These are phyloP conservation scores for Xylariaceae sp. DNA, from an alignment of 2,329 filamentous ascomycete genomes.

Conservation along the genomic window DNA sequence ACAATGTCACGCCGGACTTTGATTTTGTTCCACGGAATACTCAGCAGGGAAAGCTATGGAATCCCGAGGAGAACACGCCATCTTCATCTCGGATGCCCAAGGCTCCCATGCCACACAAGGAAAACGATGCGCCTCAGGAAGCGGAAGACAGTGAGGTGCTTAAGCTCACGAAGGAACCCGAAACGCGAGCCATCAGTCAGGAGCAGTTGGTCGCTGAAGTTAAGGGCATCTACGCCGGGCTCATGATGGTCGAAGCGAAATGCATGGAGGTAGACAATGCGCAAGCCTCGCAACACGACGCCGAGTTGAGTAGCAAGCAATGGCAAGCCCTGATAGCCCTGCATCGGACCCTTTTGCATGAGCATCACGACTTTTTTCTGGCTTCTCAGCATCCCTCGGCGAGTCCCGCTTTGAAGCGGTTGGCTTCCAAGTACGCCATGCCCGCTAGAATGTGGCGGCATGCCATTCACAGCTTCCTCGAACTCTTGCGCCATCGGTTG, in stretches of 20 bases:
- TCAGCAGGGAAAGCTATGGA: constrained; percentile 25
- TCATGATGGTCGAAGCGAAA: constrained; percentile 82
- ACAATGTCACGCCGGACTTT: constrained; percentile 16
- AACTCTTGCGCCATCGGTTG: constrained; percentile 67
- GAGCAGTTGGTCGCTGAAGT: constrained; percentile 77
- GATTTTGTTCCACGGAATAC: constrained; percentile 22
- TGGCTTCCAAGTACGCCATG: constrained; percentile 83
- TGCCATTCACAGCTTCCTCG: constrained; percentile 80
- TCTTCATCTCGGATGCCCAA: constrained; percentile 5
- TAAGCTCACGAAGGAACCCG: constrained; percentile 27
- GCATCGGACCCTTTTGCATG: constrained; percentile 73
- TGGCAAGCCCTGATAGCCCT: constrained; percentile 81
- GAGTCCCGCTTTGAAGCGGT: constrained; percentile 56
- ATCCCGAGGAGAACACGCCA: constrained; percentile 15
- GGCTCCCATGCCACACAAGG: constrained; percentile 7
- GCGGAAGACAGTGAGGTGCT: constrained; percentile 12
- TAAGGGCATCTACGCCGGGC: constrained; percentile 73
- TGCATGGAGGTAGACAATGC: constrained; percentile 77
- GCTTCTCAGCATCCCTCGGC: constrained; percentile 82
- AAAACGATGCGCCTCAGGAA: constrained; percentile 11
- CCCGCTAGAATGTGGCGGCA: constrained; percentile 92
- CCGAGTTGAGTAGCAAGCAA: constrained; percentile 57
- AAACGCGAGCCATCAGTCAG: constrained; percentile 59
- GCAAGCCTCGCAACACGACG: constrained; percentile 41
- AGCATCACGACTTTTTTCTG: constrained; percentile 82